Percentiles rank a stretch among this genome's conserved stretches.
These are phyloP conservation scores for Sarocladium kiliense DNA, from an alignment of 2,329 filamentous ascomycete genomes.

Conservation along the genomic window DNA sequence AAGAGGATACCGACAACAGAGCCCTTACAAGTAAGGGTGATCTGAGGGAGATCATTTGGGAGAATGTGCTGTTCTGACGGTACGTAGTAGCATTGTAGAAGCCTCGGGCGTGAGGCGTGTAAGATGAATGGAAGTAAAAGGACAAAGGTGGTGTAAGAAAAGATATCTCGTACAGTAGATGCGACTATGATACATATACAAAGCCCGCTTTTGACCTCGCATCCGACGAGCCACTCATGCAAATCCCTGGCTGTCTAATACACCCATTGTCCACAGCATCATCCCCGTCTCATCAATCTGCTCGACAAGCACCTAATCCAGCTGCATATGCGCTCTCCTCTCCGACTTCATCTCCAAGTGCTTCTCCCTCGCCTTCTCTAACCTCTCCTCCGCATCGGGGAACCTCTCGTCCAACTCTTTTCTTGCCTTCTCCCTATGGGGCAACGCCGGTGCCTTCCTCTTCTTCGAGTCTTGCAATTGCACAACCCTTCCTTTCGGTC, in stretches of 20 bases:
- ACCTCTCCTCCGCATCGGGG: constrained; percentile 36
- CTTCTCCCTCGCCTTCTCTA: constrained; percentile 42
- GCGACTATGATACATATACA: constrained; percentile 10
- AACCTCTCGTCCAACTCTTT: constrained; percentile 40
- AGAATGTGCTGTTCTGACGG: no score
- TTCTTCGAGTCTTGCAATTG: constrained; percentile 87
- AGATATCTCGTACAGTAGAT: constrained; percentile 9
- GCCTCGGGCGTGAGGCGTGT: background rate
- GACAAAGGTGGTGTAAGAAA: background rate
- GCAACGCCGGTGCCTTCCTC: constrained; percentile 57
- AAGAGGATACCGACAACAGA: constrained; percentile 49
- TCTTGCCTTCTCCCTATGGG: constrained; percentile 42
- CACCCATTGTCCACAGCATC: no score
- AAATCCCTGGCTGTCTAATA: background rate
- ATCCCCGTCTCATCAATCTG: background rate
- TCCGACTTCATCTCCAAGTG: constrained; percentile 51
- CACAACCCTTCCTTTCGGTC: constrained; percentile 81
- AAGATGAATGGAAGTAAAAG: background rate
- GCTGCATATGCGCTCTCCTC: constrained; percentile 10
- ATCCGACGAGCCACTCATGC: background rate
- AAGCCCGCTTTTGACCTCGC: constrained; percentile 7
- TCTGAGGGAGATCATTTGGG: background rate
- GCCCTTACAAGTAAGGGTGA: constrained; percentile 13
- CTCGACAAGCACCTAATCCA: background rate
- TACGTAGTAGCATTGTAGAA: no score